Evolutionary conservation across 352 stramenopile genomes (phyloP).

Genomic region (Pythium aristosporum): DNA sequence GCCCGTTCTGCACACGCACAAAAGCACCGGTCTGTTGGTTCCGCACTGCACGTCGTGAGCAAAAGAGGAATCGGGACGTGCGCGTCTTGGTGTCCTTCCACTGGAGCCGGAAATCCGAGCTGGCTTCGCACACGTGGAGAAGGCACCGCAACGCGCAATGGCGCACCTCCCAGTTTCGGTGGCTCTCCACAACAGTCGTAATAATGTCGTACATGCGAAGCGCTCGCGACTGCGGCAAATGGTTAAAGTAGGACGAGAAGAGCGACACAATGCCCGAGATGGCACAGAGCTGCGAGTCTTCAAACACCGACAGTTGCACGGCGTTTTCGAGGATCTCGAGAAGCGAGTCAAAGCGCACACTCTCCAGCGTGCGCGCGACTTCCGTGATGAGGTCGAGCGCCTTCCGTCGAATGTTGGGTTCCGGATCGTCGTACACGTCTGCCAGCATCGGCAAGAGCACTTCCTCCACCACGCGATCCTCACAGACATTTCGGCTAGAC

Average conservation of each 20-base stretch:
- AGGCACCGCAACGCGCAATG: slow-evolving; percentile 64
- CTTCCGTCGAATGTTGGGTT: slow-evolving; percentile 52
- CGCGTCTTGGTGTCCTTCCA: slow-evolving; percentile 62
- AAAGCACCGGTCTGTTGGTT: slow-evolving; percentile 44
- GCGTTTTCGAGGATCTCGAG: slow-evolving; percentile 78
- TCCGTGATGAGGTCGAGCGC: slow-evolving; percentile 67
- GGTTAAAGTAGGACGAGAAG: slow-evolving; percentile 79
- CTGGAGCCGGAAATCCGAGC: slow-evolving; percentile 59
- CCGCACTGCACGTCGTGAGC: slow-evolving; percentile 34
- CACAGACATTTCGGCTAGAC: slow-evolving; percentile 76
- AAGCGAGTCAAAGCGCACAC: slow-evolving; percentile 74
- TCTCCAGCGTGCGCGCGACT: slow-evolving; percentile 73
- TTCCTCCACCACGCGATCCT: slow-evolving; percentile 86
- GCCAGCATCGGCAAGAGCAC: slow-evolving; percentile 67
- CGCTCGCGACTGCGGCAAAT: slow-evolving; percentile 62
- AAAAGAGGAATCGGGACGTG: slow-evolving; percentile 81
- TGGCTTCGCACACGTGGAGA: slow-evolving; percentile 67
- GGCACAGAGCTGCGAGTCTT: slow-evolving; percentile 68
- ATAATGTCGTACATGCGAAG: slow-evolving; percentile 85
- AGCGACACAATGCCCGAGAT: slow-evolving; percentile 60
- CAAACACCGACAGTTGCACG: slow-evolving; percentile 56
- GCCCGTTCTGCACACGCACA: slow-evolving; percentile 54
- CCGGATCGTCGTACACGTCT: slow-evolving; percentile 71
- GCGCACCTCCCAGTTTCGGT: slow-evolving; percentile 63
- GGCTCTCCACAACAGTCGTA: slow-evolving; percentile 58